Conservation (phyloP, 192 early-diverging fungal species). For the Coemansia aciculifera region DNA sequence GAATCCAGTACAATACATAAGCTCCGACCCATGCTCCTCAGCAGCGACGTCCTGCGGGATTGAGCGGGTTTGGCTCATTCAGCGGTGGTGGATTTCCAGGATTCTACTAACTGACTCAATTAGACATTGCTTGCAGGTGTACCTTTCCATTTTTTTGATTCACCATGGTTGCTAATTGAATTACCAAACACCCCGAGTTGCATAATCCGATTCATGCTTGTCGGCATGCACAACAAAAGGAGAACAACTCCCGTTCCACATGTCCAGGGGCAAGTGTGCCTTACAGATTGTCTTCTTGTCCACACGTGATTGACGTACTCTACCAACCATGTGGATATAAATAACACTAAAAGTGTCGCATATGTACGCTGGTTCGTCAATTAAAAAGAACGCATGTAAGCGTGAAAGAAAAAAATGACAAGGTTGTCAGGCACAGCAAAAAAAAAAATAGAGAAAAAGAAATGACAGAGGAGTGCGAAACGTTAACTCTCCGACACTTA, state of each 20-base stretch:
- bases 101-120: too few relatives aligned
- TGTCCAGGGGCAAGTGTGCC: too few relatives aligned
- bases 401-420: neutral
- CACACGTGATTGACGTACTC: too few relatives aligned
- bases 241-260: too few relatives aligned
- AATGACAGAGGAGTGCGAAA: neutral
- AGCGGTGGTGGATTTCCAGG: too few relatives aligned
- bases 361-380: too few relatives aligned
- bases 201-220: neutral
- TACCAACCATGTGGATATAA: too few relatives aligned
- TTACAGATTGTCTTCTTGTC: too few relatives aligned
- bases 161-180: neutral
- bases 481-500: neutral
- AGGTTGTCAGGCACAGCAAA: neutral
- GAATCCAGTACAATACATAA: slow-evolving; percentile 73
- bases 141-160: neutral
- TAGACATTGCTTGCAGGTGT: neutral
- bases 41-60: slow-evolving; percentile 43
- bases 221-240: neutral
- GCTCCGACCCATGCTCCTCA: slow-evolving; percentile 73
- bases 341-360: too few relatives aligned
- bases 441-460: neutral
- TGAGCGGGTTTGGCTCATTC: too few relatives aligned
- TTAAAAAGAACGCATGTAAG: neutral
- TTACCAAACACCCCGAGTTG: neutral